These are phyloP conservation scores for Populus davidiana DNA, from an alignment of 345 rosid species.

Conservation along the genomic window DNA sequence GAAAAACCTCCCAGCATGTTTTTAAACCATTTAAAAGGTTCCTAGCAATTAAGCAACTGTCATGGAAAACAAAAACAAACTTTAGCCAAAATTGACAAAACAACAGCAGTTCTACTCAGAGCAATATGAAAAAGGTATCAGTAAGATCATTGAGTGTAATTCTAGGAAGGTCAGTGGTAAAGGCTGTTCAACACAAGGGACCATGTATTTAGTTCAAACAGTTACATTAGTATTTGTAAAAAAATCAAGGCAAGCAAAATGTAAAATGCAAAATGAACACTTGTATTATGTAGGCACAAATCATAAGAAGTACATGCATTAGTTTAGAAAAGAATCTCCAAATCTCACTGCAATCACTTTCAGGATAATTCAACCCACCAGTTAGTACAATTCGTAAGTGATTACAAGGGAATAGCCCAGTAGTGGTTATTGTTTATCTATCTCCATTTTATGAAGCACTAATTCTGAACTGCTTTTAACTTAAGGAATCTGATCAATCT, in stretches of 20 bases:
- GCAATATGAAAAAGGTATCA: not conserved
- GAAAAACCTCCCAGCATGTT: conserved; percentile 90
- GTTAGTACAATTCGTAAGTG: too few relatives aligned
- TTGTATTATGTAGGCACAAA: not conserved
- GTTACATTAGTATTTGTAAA: not conserved
- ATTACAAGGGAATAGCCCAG: too few relatives aligned
- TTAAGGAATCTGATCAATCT: not conserved
- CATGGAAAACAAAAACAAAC: conserved; percentile 16
- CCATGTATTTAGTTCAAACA: not conserved
- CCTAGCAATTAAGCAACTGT: conserved; percentile 89
- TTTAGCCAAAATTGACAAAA: conserved; percentile 14
- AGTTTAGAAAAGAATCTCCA: not conserved
- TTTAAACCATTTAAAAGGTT: conserved; percentile 87
- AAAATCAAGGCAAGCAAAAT: not conserved
- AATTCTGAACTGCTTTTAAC: not conserved
- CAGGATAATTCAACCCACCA: not conserved
- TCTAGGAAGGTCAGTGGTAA: not conserved
- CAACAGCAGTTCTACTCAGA: not conserved
- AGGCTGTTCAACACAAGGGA: not conserved
- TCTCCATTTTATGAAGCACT: not conserved
- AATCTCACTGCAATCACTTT: not conserved
- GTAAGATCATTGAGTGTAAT: not conserved
- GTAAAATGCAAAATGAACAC: not conserved
- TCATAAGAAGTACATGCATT: not conserved
- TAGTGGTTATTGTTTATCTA: not conserved